phyloP scores from a whole-genome alignment of 2,329 filamentous ascomycete species.

The Paracorniculantispora psalliotae region DNA sequence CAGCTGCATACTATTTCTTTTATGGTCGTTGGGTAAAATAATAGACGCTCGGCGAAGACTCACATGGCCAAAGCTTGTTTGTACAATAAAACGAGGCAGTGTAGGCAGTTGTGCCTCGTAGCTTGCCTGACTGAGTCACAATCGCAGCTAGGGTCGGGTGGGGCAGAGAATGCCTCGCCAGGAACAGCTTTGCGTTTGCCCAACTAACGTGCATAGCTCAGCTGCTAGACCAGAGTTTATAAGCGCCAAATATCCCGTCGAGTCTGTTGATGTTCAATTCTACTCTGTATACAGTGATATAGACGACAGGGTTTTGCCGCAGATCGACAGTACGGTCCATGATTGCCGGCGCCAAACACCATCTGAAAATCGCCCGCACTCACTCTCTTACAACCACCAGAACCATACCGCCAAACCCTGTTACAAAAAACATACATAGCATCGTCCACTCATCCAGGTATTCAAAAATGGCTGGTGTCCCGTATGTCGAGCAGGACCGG shows the following conservation, averaged over 20 bases:
- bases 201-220: background rate
- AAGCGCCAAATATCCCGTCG: background rate
- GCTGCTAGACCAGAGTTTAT: background rate
- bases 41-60: background rate
- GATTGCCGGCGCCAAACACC: background rate
- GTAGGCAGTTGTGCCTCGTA: background rate
- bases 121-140: slow-evolving; percentile 9
- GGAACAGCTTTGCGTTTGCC: slow-evolving; percentile 4
- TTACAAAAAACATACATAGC: no score
- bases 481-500: slow-evolving; percentile 64
- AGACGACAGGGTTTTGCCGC: background rate
- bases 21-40: no score
- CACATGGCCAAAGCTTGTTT: background rate
- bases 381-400: background rate
- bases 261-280: background rate
- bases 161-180: background rate
- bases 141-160: slow-evolving; percentile 1
- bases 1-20: no score
- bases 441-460: background rate
- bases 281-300: background rate
- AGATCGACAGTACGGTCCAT: background rate
- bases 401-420: no score
- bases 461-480: slow-evolving; percentile 32
- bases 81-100: background rate
- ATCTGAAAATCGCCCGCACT: background rate